phyloP scores from a whole-genome alignment of 805 yeast genomes.

The Jamesozyma rosinii region DNA sequence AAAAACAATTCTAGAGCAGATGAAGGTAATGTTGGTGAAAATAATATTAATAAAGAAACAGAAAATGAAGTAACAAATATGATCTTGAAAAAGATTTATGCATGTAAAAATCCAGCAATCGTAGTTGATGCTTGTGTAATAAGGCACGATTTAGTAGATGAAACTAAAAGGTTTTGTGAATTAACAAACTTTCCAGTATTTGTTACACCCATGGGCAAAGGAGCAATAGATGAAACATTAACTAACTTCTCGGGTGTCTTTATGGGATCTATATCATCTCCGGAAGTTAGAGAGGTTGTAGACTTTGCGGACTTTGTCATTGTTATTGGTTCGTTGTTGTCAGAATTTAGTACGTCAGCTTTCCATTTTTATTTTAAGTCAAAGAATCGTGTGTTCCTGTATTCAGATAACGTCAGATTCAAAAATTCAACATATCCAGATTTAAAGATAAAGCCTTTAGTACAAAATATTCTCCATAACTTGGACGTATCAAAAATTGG shows the following conservation, averaged over 20 bases:
- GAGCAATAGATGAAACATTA: conserved; percentile 55
- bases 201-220: conserved; percentile 82
- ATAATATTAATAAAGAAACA: conserved; percentile 39
- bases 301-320: conserved; percentile 61
- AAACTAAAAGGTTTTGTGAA: conserved; percentile 46
- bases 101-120: conserved; percentile 54
- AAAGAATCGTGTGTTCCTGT: conserved; percentile 57
- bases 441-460: conserved; percentile 41
- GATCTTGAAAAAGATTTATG: conserved; percentile 39
- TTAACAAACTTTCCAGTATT: conserved; percentile 64
- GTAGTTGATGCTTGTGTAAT: conserved; percentile 76
- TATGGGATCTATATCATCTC: conserved; percentile 61
- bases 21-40: conserved; percentile 11
- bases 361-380: conserved; percentile 60
- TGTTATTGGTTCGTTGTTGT: conserved; percentile 64
- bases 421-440: conserved; percentile 54
- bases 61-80: conserved; percentile 47
- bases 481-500: conserved; percentile 26
- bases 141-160: conserved; percentile 51
- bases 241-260: conserved; percentile 69
- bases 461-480: conserved; percentile 20
- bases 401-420: conserved; percentile 55
- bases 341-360: conserved; percentile 80
- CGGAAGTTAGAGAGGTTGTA: conserved; percentile 58
- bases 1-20: conserved; percentile 23